Evolutionary conservation across 805 yeast genomes (phyloP), one percentile per base, ranked within the genome.

Genomic region (Candida pseudofarinosa): DNA sequence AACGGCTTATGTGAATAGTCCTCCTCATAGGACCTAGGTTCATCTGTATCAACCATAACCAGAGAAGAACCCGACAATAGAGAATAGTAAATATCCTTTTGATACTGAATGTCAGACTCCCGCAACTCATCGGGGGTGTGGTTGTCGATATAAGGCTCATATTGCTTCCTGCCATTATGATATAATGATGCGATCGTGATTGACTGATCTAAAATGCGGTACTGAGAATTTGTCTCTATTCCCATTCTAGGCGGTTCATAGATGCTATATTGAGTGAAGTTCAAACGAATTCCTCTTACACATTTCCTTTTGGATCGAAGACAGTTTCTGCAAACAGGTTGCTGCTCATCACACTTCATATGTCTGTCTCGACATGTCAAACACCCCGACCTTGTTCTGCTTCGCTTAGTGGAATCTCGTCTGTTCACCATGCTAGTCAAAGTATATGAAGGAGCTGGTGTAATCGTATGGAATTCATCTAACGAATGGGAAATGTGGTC

Each of bases 261-360:
- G 30, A 65, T 55, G 32, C 64, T 63, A 45, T 65, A 67, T 50
- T 62, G 76, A 31, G 72, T 63, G 52, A 74, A 73, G 49, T 73
- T 74, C 35, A 73, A 58, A 41, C 76, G 62, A 10, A 65, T 56
- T 1, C 80, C 80, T 43, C 76, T 57, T 49, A 69, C 67, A 49
- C 82, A 77, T 37, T 60, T 62, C 33, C 77, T 61, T 37, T 71
- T 67, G 7, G 79, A 70, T 41, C 74, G 76, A 39, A 74, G 63
- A 56, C 85, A 68, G 52, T 80, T 78, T 33, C 72, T 67, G 57
- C 87, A 81, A 28, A 74, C 74, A 1, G 87, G 87, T 42, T 73
- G 73, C 33, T 70, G 74, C 55, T 79, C 84, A 53, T 81, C 86
- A 59, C 87, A 81, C 54, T 80, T 81, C 67, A 81, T 78, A 58